phyloP scores from a whole-genome alignment of 179 eudicot genomes.

The Camellia oleifera region DNA sequence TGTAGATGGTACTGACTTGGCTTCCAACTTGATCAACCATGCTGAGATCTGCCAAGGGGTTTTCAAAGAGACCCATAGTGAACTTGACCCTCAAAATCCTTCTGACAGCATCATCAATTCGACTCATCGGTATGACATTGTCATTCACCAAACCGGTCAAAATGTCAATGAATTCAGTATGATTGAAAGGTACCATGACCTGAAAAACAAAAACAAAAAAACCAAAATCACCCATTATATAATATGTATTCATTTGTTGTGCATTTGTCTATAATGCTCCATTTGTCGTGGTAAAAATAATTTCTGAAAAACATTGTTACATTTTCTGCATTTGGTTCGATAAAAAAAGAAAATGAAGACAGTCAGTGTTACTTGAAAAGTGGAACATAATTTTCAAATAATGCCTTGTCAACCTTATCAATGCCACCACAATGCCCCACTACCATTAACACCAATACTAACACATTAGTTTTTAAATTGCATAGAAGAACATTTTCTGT shows the following conservation, averaged over 20 bases:
- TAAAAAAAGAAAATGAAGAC: too few relatives aligned
- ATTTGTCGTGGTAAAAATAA: too few relatives aligned
- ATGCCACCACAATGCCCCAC: not conserved
- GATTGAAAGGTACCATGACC: constrained; percentile 71
- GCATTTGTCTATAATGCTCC: too few relatives aligned
- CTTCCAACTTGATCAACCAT: constrained; percentile 33
- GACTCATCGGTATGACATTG: constrained; percentile 55
- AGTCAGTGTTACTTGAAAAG: too few relatives aligned
- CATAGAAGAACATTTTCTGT: too few relatives aligned
- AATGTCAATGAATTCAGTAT: constrained; percentile 51
- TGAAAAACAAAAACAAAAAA: constrained; percentile 18
- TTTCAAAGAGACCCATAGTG: constrained; percentile 37
- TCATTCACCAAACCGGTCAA: constrained; percentile 49
- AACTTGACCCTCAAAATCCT: constrained; percentile 76
- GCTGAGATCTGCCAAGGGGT: constrained; percentile 38
- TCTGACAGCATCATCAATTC: constrained; percentile 81
- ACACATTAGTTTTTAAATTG: too few relatives aligned
- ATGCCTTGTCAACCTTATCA: not conserved
- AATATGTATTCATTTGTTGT: too few relatives aligned
- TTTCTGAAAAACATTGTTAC: too few relatives aligned
- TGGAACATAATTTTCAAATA: not conserved
- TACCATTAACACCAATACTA: too few relatives aligned
- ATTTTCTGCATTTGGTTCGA: too few relatives aligned
- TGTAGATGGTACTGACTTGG: constrained; percentile 18
- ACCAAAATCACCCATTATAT: too few relatives aligned